Percentiles rank a stretch among this genome's conserved stretches.
These are phyloP conservation scores for Cyberlindnera euphorbiae DNA, from an alignment of 805 yeast species.

Conservation along the genomic window DNA sequence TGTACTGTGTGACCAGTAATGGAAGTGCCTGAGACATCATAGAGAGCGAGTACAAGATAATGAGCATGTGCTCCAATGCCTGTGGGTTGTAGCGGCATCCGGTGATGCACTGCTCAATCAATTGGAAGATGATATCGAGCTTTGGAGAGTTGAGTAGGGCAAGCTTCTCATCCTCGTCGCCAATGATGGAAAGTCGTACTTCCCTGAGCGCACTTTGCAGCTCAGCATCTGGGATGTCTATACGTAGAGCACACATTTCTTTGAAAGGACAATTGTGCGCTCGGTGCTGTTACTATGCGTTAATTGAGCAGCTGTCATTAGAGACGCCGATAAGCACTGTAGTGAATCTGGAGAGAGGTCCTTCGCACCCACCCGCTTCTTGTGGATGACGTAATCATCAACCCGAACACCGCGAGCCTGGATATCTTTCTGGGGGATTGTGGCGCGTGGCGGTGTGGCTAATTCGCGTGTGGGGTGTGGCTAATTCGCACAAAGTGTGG, in stretches of 20 bases:
- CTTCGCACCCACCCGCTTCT: too few species aligned
- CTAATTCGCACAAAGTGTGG: too few species aligned
- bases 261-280: not conserved
- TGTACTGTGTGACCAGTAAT: constrained; percentile 8
- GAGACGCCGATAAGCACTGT: too few species aligned
- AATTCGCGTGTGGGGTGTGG: too few species aligned
- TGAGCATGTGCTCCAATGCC: constrained; percentile 15
- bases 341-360: too few species aligned
- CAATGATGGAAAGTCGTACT: constrained; percentile 19
- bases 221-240: constrained; percentile 1
- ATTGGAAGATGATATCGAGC: constrained; percentile 5
- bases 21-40: constrained; percentile 11
- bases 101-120: constrained; percentile 4
- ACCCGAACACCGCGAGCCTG: too few species aligned
- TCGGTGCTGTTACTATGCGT: too few species aligned
- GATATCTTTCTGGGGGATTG: too few species aligned
- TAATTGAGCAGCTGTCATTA: too few species aligned
- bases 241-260: not conserved
- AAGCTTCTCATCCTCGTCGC: constrained; percentile 22
- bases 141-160: constrained; percentile 8
- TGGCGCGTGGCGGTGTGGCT: too few species aligned
- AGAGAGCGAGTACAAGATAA: constrained; percentile 23
- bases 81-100: not conserved
- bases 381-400: too few species aligned
- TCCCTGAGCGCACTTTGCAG: constrained; percentile 10